Evolutionary conservation across 2,329 filamentous ascomycete species (phyloP), one percentile per base, ranked within the genome.

Genomic region (Leptographium procerum): DNA sequence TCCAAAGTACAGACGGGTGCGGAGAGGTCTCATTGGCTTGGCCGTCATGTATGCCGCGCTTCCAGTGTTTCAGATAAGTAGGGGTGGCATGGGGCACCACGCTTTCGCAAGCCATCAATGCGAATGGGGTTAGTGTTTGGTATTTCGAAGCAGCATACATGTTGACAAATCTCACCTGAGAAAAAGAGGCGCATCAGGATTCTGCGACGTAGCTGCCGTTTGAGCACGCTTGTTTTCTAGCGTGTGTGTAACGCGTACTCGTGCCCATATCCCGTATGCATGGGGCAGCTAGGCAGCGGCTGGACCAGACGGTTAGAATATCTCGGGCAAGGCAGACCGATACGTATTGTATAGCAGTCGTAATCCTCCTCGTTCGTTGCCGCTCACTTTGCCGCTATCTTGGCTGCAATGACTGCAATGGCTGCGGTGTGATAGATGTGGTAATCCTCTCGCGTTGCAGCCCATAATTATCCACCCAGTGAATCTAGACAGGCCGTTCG

Each of bases 51-150:
- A 54, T n/a, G 14, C 22, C 22, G 19, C 13, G 24, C 52, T 40
- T 36, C 33, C 33, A 24, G 52, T 54, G 52, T 54, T 54, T 54
- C 52, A 54, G 52, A 54, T 54, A 50, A 29, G 33, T 24, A 53
- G 33, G 48, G 34, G 22, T 43, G 52, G 24, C 24, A 54, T 40
- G 52, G 52, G 52, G 33, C 8, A 26, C 34, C 52, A 54, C 26
- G 26, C 47, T 28, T 13, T 50, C 47, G 26, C 26, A 26, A 50
- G 47, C 16, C 26, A 19, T 50, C 26, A 28, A 26, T 10, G 24
- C 47, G 26, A 28, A 50, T 31, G 19, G 47, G 45, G 47, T 50
- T 50, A 28, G 47, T 50, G 26, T 1, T 6, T 50, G 47, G 24
- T 16, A 1, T 50, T 50, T 50, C n/a, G 47, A 29, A 29, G 47